phyloP scores from a whole-genome alignment of 768 basidiomycete species.

The Baorangia bicolor region DNA sequence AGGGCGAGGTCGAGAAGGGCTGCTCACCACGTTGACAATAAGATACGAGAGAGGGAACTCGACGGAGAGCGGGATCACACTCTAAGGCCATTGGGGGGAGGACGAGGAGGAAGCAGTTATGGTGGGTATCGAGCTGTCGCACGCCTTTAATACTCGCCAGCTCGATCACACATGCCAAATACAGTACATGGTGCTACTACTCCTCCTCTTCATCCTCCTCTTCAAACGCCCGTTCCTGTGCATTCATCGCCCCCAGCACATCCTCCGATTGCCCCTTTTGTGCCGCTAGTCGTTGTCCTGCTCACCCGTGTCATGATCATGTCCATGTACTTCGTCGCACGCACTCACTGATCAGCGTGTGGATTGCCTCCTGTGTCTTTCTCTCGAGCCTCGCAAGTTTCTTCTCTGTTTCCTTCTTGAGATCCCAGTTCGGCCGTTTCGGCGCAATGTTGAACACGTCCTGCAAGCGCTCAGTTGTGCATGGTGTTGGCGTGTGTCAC shows the following conservation, averaged over 20 bases:
- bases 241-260: conserved; percentile 80
- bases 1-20: neutral
- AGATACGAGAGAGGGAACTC: conserved; percentile 61
- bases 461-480: conserved; percentile 41
- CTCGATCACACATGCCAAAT: conserved; percentile 19
- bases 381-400: conserved; percentile 86
- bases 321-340: neutral
- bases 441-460: conserved; percentile 97
- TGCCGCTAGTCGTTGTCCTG: conserved; percentile 76
- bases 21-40: conserved; percentile 72
- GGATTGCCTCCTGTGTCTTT: conserved; percentile 89
- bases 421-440: conserved; percentile 94
- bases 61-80: conserved; percentile 34
- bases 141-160: conserved; percentile 16
- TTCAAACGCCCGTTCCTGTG: conserved; percentile 59
- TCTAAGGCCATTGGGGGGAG: conserved; percentile 34
- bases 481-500: conserved; percentile 3
- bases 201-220: conserved; percentile 38
- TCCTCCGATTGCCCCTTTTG: conserved; percentile 82
- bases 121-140: neutral
- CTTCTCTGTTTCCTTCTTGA: conserved; percentile 92
- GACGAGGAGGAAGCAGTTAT: neutral
- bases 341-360: conserved; percentile 84
- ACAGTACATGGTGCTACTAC: neutral
- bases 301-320: conserved; percentile 4